These are phyloP conservation scores for Fagus sylvatica DNA, from an alignment of 306 rosid species.

Conservation along the genomic window DNA sequence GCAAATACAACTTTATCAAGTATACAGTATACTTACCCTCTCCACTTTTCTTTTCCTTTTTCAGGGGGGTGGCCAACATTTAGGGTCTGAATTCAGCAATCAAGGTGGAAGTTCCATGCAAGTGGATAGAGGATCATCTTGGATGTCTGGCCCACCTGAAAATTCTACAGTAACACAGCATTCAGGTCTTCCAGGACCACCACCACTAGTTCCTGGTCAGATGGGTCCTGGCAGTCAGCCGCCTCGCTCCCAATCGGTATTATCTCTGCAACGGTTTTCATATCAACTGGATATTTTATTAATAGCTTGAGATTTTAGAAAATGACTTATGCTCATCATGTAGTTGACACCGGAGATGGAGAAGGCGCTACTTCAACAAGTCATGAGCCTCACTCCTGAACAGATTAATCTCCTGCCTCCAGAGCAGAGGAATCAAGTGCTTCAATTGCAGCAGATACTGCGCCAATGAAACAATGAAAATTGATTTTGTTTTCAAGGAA, in stretches of 20 bases:
- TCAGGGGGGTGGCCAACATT: constrained; percentile 64
- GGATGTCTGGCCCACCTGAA: constrained; percentile 69
- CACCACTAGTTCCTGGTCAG: constrained; percentile 45
- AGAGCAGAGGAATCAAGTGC: constrained; percentile 93
- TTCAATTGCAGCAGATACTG: constrained; percentile 84
- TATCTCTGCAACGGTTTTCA: constrained; percentile 8
- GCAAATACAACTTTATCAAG: background rate
- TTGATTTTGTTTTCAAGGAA: background rate
- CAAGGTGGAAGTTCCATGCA: constrained; percentile 72
- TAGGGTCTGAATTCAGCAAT: constrained; percentile 67
- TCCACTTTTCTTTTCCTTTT: constrained; percentile 5
- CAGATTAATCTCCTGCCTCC: constrained; percentile 87
- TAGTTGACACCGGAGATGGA: constrained; percentile 94
- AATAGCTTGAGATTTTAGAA: background rate
- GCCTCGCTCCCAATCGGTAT: constrained; percentile 54
- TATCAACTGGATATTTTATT: constrained; percentile 9
- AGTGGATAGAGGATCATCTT: constrained; percentile 69
- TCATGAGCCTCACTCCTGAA: constrained; percentile 92
- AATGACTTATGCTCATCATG: constrained; percentile 12
- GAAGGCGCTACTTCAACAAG: constrained; percentile 92
- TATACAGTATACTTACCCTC: background rate
- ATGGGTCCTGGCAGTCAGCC: constrained; percentile 67
- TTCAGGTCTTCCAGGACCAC: constrained; percentile 55
- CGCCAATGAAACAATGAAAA: constrained; percentile 55
- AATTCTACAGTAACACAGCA: constrained; percentile 49